Base-by-base conservation (phyloP, 1,284 basidiomycete genomes). In the Cutaneotrichosporon sp. region DNA sequence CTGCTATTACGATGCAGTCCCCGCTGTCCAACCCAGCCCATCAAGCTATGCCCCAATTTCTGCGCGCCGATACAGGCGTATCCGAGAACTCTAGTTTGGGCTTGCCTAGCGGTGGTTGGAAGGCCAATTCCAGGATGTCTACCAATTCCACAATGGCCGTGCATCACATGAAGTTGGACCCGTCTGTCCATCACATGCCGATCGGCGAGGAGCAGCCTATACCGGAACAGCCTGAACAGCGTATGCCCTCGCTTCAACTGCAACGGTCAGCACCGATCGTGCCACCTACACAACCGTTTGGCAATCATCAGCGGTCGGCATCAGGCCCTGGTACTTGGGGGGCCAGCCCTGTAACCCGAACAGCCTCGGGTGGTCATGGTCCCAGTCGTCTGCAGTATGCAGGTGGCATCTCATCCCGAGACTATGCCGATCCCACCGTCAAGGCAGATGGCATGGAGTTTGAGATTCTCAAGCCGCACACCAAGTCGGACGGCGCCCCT, bases 381-480 rank as follows among this genome's bases (percentile, higher is more conserved):
- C n/a, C n/a, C n/a, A n/a, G n/a, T n/a, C n/a, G n/a, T n/a, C n/a
- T n/a, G n/a, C n/a, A n/a, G n/a, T n/a, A n/a, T n/a, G n/a, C n/a
- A n/a, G n/a, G n/a, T n/a, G 65, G 68, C 0, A 65, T 73, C 6
- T 64, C 62, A n/a, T 63, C 70, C 51, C 66, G 64, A 24, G 72
- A 75, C 46, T 73, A 62, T 20, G 46, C 33, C 11, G 70, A 72
- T 29, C 69, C 68, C 16, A 71, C 67, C 1, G 61, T 73, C 49
- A 68, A 67, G 48, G 65, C 66, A 7, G 70, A 69, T 27, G 72
- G 72, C 17, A 62, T 75, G 56, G 71, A 74, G 53, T 75, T 75
- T 52, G 68, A 73, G 49, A 57, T 75, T n/a, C 55, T 75, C 26
- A 66, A 70, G 34, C 71, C 72, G 16, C 47, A 52, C n/a, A 65